These are phyloP conservation scores for Cladosporium cucumerinum DNA, from an alignment of 2,329 filamentous ascomycete species.

Conservation along the genomic window DNA sequence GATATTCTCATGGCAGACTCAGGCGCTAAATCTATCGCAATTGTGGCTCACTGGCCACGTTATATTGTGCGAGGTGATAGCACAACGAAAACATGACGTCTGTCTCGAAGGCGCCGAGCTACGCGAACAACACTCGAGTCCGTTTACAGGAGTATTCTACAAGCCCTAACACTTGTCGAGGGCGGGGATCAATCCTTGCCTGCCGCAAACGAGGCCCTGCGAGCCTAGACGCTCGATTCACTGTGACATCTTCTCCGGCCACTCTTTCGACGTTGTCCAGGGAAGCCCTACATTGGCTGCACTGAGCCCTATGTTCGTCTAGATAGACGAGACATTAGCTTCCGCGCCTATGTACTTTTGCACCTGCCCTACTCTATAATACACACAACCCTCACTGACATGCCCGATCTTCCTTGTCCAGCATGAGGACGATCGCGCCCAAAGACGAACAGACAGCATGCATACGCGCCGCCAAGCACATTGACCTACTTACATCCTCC, in stretches of 20 bases:
- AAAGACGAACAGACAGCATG: not conserved
- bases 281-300: constrained; percentile 9
- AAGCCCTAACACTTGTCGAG: not conserved
- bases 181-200: not conserved
- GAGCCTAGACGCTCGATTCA: not conserved
- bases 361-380: not conserved
- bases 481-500: not conserved
- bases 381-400: not conserved
- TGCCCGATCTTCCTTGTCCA: not conserved
- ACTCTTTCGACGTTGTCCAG: not conserved
- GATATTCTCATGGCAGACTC: not conserved
- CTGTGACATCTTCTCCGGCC: not conserved
- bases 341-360: not conserved
- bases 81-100: not conserved
- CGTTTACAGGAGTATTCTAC: not conserved
- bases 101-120: not conserved
- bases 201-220: not conserved
- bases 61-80: not conserved
- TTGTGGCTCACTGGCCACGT: not conserved
- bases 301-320: constrained; percentile 12
- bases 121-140: not conserved
- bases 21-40: not conserved
- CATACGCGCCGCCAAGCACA: constrained; percentile 4
- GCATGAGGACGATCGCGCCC: not conserved
- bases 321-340: constrained; percentile 14